Percentiles rank a stretch among this genome's conserved stretches.
phyloP scores from a whole-genome alignment of 2,329 filamentous ascomycete genomes.

The Colletotrichum gigasporum region DNA sequence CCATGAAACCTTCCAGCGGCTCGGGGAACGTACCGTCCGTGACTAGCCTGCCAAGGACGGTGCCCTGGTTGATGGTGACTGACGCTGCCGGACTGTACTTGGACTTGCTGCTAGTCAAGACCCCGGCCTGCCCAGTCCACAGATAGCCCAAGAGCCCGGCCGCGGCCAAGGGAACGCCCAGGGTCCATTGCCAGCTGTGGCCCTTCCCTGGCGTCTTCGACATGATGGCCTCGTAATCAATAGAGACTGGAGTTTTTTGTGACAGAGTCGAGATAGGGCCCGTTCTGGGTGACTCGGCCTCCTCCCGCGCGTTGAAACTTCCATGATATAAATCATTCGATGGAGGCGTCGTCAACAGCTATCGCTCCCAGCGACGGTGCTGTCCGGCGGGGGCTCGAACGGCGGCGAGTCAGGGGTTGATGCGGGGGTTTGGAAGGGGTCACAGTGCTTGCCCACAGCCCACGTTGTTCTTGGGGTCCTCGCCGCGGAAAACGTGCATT shows the following conservation, averaged over 20 bases:
- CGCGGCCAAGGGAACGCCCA: not conserved
- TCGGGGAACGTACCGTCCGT: constrained; percentile 40
- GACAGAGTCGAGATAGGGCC: not conserved
- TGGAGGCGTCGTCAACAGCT: not conserved
- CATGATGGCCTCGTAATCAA: not conserved
- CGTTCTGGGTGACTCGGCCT: not conserved
- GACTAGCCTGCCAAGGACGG: constrained; percentile 41
- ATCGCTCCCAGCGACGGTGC: not conserved
- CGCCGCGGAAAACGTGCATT: constrained; percentile 5
- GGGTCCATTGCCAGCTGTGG: not conserved
- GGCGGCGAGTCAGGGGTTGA: not conserved
- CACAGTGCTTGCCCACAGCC: not conserved
- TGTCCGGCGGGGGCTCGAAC: not conserved
- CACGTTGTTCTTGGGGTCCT: not conserved
- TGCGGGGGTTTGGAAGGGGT: not conserved
- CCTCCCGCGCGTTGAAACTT: not conserved
- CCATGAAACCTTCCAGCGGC: constrained; percentile 52
- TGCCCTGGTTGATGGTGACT: constrained; percentile 42
- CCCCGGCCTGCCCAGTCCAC: not conserved
- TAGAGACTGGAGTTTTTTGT: too few species aligned
- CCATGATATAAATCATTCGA: not conserved
- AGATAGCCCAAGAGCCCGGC: not conserved
- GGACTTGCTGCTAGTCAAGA: not conserved
- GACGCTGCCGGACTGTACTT: constrained; percentile 18
- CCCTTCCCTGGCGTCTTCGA: not conserved